Conservation (phyloP, 495 filamentous ascomycete species). For the Penicillium odoratum region DNA sequence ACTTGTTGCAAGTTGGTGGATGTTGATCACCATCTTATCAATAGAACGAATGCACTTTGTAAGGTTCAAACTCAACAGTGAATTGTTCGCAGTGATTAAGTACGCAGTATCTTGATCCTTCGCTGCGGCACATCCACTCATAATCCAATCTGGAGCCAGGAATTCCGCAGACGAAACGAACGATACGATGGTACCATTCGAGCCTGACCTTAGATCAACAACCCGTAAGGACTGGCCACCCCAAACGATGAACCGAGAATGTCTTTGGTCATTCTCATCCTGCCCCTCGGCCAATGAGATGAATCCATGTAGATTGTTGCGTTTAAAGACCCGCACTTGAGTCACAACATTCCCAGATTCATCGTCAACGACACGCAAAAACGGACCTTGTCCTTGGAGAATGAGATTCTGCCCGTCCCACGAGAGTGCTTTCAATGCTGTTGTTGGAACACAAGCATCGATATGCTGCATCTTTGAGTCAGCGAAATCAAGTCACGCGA, state of each 20-base stretch:
- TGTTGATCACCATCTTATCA: slow-evolving; percentile 25
- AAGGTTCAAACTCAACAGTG: slow-evolving; percentile 51
- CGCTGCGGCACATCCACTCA: slow-evolving; percentile 58
- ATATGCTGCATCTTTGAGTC: slow-evolving; percentile 37
- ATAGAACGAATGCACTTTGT: slow-evolving; percentile 10
- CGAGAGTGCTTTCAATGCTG: slow-evolving; percentile 36
- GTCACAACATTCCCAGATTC: slow-evolving; percentile 31
- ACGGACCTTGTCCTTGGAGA: slow-evolving; percentile 45
- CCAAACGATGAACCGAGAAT: slow-evolving; percentile 61
- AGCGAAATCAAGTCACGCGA: neutral
- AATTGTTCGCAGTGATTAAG: slow-evolving; percentile 85
- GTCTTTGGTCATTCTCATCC: slow-evolving; percentile 20
- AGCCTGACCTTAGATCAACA: slow-evolving; percentile 38
- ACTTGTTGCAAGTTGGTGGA: slow-evolving; percentile 56
- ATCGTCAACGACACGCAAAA: slow-evolving; percentile 39
- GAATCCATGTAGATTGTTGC: slow-evolving; percentile 47
- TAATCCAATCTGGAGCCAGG: slow-evolving; percentile 74
- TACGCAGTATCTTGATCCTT: slow-evolving; percentile 26
- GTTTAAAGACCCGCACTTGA: slow-evolving; percentile 35
- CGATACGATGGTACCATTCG: slow-evolving; percentile 8
- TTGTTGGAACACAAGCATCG: slow-evolving; percentile 50
- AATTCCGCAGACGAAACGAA: slow-evolving; percentile 36
- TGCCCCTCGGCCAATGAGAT: slow-evolving; percentile 23
- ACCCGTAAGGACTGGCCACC: slow-evolving; percentile 73
- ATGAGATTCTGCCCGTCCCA: slow-evolving; percentile 29